These are phyloP conservation scores for Citrullus mucosospermus DNA, from an alignment of 306 rosid genomes.

Conservation along the genomic window DNA sequence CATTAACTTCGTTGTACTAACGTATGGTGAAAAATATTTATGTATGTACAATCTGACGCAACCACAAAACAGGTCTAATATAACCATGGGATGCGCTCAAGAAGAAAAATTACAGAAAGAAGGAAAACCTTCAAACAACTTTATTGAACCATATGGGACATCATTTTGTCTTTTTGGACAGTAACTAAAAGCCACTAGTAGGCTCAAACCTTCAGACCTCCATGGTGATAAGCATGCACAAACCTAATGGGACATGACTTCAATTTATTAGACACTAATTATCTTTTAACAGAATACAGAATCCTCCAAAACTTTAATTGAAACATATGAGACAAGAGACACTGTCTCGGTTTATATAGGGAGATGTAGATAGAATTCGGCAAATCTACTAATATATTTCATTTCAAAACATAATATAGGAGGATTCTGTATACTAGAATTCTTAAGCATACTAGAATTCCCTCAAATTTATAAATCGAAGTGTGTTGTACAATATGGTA, in stretches of 20 bases:
- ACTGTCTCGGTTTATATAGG: neutral
- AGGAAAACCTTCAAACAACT: neutral
- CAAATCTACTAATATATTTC: neutral
- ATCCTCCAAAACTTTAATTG: neutral
- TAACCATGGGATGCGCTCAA: neutral
- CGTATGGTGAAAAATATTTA: neutral
- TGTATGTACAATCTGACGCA: neutral
- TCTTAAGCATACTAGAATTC: neutral
- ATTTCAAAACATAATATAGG: no score
- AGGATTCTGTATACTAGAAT: neutral
- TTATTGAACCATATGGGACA: neutral
- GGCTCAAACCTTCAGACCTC: neutral
- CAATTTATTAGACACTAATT: neutral
- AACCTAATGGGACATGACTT: neutral
- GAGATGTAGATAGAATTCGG: neutral
- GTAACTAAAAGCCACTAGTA: neutral
- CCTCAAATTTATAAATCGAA: neutral
- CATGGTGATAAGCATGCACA: neutral
- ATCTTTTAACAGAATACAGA: neutral
- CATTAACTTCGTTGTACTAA: neutral
- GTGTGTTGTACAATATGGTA: neutral
- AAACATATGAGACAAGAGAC: neutral
- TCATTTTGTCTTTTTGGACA: neutral
- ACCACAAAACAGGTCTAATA: neutral
- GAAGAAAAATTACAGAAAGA: neutral